A percentile compares a stretch with the other conserved stretches of the same genome.
Conservation (phyloP, 352 stramenopile species). For the Phytopythium sindhum region DNA sequence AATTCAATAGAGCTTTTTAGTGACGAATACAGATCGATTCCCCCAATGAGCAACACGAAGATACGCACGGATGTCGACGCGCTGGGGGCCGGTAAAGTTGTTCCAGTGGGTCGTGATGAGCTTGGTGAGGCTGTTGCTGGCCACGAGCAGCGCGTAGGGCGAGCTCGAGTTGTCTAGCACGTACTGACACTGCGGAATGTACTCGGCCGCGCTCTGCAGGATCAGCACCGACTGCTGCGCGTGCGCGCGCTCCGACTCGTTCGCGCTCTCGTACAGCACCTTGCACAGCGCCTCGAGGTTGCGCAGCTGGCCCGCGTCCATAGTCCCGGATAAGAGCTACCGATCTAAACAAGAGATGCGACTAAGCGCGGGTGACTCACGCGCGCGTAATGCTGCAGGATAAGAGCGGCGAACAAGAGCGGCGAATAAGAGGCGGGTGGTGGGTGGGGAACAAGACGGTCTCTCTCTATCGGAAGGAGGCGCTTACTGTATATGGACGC, state of each 20-base stretch:
- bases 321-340: slow-evolving; percentile 11
- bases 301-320: slow-evolving; percentile 77
- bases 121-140: slow-evolving; percentile 95
- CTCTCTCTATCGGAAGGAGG: no score
- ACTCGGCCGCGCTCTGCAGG: slow-evolving; percentile 91
- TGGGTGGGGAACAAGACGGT: not conserved
- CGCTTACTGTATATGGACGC: slow-evolving; percentile 1
- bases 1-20: not conserved
- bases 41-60: no score
- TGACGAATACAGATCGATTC: no score
- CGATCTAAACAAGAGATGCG: not conserved
- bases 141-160: slow-evolving; percentile 95
- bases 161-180: slow-evolving; percentile 96
- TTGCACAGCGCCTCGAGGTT: slow-evolving; percentile 81
- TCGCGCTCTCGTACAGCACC: slow-evolving; percentile 73
- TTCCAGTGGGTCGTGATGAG: slow-evolving; percentile 98
- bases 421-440: not conserved
- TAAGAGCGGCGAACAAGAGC: not conserved
- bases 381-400: not conserved
- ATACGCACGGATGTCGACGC: slow-evolving; percentile 90
- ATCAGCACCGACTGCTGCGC: slow-evolving; percentile 84
- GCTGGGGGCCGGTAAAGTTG: slow-evolving; percentile 81
- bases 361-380: not conserved
- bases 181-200: slow-evolving; percentile 99
- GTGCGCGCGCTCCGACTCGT: slow-evolving; percentile 66